Base-by-base conservation (phyloP, 768 basidiomycete species). In the Tylopilus cervinicoccineus region DNA sequence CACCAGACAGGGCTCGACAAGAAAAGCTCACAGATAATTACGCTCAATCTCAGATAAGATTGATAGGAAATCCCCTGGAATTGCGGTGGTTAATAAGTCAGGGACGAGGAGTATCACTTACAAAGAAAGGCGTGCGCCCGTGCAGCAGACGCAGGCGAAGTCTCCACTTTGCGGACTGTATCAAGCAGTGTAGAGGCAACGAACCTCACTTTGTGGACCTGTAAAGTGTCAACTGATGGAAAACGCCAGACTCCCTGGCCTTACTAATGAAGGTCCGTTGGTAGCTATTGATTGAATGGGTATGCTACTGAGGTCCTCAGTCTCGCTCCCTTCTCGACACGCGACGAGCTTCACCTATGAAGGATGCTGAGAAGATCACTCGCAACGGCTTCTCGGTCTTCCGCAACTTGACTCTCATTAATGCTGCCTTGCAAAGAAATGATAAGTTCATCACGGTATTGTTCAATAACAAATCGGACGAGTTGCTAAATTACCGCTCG, bases 211-310 rank as follows among this genome's bases (percentile, higher is more conserved):
- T 94, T 94, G 64, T 89, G 85, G 14, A 94, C 89, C 83, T 86
- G 53, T 28, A 70, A 53, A 26, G 17, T 33, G 19, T 57, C 38
- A 48, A 27, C 19, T 14, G 13, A 19, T 22, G 17, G 22, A 27
- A 41, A 13, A 13, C 19, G 13, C 10, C 6, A 19, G 46, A 32
- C 6, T 19, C 4, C n/a, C 28, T 42, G 9, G 38, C 45, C 73
- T 61, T 49, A 77, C 87, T 72, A 90, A 70, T 47, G 86, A 88
- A 6, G 88, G 88, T 5, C 88, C 88, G 60, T 88, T 93, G 41
- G 85, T 88, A 28, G 91, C 92, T 58, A 94, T 93, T 27, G 89
- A 90, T 66, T 93, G 90, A 46, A 94, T 93, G 16, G 93, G 93
- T 56, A 94, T 93, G 60, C 87, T 91, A 55, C 34, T 45, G 28